Evolutionary conservation across 1,139 yeast species (phyloP).

Genomic region (Debaryomycetaceae sp.): DNA sequence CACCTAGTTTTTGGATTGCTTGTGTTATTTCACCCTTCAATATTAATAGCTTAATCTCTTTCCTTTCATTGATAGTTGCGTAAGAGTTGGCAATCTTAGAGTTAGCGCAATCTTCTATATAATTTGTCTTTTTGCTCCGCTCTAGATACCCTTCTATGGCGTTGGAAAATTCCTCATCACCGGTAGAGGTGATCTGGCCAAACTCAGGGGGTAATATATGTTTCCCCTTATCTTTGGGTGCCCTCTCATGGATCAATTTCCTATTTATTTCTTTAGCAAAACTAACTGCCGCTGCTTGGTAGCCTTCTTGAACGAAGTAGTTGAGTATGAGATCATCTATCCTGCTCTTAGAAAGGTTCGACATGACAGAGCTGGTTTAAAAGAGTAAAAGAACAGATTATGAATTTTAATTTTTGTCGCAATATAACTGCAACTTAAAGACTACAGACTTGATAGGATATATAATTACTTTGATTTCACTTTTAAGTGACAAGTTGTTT

Average conservation of each 20-base stretch:
- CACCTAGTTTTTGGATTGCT: constrained; percentile 45
- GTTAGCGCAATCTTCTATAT: constrained; percentile 3
- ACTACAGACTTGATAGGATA: background rate
- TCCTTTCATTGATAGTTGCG: constrained; percentile 46
- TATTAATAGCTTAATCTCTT: constrained; percentile 46
- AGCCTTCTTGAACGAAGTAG: constrained; percentile 58
- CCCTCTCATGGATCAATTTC: constrained; percentile 11
- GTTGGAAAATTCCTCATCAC: constrained; percentile 14
- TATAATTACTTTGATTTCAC: background rate
- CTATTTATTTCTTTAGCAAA: constrained; percentile 45
- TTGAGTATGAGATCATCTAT: constrained; percentile 49
- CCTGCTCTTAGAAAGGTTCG: constrained; percentile 23
- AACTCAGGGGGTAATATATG: constrained; percentile 5
- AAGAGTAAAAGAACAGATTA: constrained; percentile 1
- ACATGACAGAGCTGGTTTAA: background rate
- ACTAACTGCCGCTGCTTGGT: constrained; percentile 47
- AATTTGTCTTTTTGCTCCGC: background rate
- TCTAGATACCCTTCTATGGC: constrained; percentile 11
- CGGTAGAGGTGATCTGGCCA: constrained; percentile 6
- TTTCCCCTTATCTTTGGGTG: background rate
- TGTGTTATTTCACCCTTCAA: constrained; percentile 48
- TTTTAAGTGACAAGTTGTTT: background rate
- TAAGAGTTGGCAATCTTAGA: constrained; percentile 32
- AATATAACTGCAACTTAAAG: background rate
- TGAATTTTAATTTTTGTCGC: background rate